phyloP scores from a whole-genome alignment of 495 filamentous ascomycete genomes.

The Amniculicola lignicola region DNA sequence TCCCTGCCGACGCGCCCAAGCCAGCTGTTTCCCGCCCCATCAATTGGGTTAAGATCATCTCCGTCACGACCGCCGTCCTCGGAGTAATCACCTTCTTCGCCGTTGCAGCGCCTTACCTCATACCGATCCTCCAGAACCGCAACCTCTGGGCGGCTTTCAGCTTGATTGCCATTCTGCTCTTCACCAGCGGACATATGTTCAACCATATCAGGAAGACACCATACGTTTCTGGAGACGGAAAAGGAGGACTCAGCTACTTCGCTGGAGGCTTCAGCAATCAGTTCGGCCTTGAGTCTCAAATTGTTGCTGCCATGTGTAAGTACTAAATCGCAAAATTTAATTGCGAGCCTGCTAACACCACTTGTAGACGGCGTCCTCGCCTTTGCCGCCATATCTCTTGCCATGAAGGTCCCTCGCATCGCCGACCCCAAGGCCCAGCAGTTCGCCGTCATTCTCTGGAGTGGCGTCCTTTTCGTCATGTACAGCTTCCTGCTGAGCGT shows the following conservation, averaged over 20 bases:
- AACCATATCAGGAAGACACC: constrained; percentile 96
- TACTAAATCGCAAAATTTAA: constrained; percentile 20
- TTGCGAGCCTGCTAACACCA: background rate
- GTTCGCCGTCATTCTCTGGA: constrained; percentile 79
- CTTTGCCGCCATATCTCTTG: constrained; percentile 84
- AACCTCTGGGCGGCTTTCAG: constrained; percentile 92
- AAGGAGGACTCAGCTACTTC: constrained; percentile 86
- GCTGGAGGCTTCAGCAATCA: constrained; percentile 93
- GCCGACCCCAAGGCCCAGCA: constrained; percentile 73
- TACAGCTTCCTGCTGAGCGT: constrained; percentile 94
- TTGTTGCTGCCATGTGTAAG: constrained; percentile 94
- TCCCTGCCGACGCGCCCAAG: constrained; percentile 65
- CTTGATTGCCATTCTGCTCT: constrained; percentile 85
- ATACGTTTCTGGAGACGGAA: constrained; percentile 85
- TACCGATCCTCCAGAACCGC: constrained; percentile 85
- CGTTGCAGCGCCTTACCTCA: constrained; percentile 74
- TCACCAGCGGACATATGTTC: constrained; percentile 98
- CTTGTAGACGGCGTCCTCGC: constrained; percentile 81
- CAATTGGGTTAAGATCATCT: constrained; percentile 76
- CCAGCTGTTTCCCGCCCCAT: constrained; percentile 75
- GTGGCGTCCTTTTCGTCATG: constrained; percentile 68
- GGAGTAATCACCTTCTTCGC: constrained; percentile 64
- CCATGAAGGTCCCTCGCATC: constrained; percentile 86
- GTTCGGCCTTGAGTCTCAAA: constrained; percentile 93
- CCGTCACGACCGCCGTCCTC: constrained; percentile 62